Base-by-base conservation (phyloP, 306 rosid genomes). In the Cucumis melo region DNA sequence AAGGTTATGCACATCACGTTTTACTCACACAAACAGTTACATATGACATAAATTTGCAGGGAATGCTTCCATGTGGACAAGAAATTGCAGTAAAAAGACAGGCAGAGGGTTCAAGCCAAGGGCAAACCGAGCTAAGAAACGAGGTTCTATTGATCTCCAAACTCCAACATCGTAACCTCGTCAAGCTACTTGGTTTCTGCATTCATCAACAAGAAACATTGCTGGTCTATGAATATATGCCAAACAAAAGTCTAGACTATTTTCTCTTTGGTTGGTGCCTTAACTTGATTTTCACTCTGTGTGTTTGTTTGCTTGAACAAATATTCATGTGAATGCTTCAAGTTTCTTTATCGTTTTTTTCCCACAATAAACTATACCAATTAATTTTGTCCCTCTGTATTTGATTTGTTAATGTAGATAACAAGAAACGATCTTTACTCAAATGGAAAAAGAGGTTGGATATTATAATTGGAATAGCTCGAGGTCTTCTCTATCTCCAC, bases 401-500 rank as follows among this genome's bases (percentile, higher is more conserved):
- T 27, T 8, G 6, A 66, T 39, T 39, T 41, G 10, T 36, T 57
- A 54, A 38, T 15, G 85, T 41, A 41, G 90, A 87, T 87, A 85
- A 83, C 21, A 68, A 48, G 38, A 85, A 81, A 50, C 79, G 84
- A 15, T 11, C 32, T 19, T 29, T 51, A 17, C 85, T 87, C 10
- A 75, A 66, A 53, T 87, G 90, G 88, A 72, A 85, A 79, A 79
- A 74, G 75, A 81, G 90, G 75, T 34, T 68, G 29, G 84, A 83
- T 61, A 87, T 87, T 44, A 79, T 87, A 56, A 77, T 79, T 13
- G 90, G 88, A 53, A 85, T 85, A 60, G 90, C 88, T 70, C 77
- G 90, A 23, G 90, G 90, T 39, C 82, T 87, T 74, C 81, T 87
- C 48, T 87, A 87, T 79, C 88, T 87, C 59, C 90, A 87, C 14